Evolutionary conservation across 176 grass and related monocot genomes (phyloP).

Genomic region (Areca catechu): DNA sequence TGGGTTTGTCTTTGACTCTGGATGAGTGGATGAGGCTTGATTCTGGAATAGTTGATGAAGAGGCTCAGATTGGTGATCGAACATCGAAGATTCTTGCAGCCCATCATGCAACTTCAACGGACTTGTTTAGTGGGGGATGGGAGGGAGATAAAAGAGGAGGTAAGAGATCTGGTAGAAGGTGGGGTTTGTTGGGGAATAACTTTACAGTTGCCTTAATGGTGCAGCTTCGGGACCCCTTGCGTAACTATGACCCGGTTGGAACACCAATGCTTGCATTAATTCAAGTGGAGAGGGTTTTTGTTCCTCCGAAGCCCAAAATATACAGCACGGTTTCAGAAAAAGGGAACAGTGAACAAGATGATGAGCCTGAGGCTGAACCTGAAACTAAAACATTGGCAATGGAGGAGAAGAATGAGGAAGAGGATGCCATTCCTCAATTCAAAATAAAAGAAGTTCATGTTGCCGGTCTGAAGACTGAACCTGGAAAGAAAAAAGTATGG

Average conservation of each 20-base stretch:
- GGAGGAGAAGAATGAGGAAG: conserved; percentile 40
- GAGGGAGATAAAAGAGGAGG: conserved; percentile 40
- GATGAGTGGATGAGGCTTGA: conserved; percentile 98
- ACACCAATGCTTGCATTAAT: conserved; percentile 90
- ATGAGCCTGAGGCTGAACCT: conserved; percentile 29
- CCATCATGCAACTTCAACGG: conserved; percentile 89
- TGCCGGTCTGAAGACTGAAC: conserved; percentile 77
- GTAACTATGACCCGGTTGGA: conserved; percentile 86
- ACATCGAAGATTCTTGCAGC: conserved; percentile 90
- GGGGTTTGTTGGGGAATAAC: conserved; percentile 90
- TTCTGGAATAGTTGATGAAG: conserved; percentile 70
- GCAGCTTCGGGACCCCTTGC: conserved; percentile 74
- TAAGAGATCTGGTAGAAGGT: conserved; percentile 72
- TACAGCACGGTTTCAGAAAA: conserved; percentile 49
- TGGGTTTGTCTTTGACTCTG: conserved; percentile 83
- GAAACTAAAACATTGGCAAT: conserved; percentile 44
- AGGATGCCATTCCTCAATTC: conserved; percentile 53
- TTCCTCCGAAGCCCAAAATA: conserved; percentile 90
- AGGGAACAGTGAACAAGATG: conserved; percentile 47
- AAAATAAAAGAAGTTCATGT: conserved; percentile 96
- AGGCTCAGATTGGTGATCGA: conserved; percentile 63
- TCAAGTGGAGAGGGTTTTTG: conserved; percentile 92
- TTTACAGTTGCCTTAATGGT: conserved; percentile 97
- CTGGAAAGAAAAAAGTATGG: conserved; percentile 64
- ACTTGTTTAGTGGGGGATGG: conserved; percentile 45